Conservation (phyloP, 768 basidiomycete genomes). For the Mycena chlorophos region DNA sequence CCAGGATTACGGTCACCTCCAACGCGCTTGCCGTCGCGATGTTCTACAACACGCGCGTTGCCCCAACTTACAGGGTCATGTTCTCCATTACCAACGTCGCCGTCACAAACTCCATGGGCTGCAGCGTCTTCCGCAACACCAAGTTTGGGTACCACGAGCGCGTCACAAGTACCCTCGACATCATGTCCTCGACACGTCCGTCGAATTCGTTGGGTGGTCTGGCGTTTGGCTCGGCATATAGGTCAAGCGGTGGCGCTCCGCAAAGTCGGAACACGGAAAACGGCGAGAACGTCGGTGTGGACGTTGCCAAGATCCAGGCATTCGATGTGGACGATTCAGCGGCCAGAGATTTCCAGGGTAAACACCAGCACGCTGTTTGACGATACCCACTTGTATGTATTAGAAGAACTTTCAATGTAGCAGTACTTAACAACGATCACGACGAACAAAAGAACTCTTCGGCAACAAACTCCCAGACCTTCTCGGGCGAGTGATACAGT, state of each 20-base stretch:
- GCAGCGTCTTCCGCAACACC: slow-evolving; percentile 37
- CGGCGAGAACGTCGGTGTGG: background rate
- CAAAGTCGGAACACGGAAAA: background rate
- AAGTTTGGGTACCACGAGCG: slow-evolving; percentile 14
- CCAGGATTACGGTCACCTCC: slow-evolving; percentile 33
- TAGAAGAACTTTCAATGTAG: no score
- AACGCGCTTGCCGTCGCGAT: slow-evolving; percentile 32
- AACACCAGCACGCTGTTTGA: no score
- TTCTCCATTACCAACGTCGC: slow-evolving; percentile 31
- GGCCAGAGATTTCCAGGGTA: no score
- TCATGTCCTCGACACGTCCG: background rate
- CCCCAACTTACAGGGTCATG: slow-evolving; percentile 26
- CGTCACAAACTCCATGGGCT: slow-evolving; percentile 34
- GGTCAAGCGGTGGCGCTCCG: no score
- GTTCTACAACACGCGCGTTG: slow-evolving; percentile 19
- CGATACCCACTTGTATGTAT: no score
- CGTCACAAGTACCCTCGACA: slow-evolving; percentile 3
- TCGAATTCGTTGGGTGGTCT: no score
- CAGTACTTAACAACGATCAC: no score
- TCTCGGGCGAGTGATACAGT: slow-evolving; percentile 14
- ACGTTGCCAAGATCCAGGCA: background rate
- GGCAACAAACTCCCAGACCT: slow-evolving; percentile 19
- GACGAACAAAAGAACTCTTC: slow-evolving; percentile 15
- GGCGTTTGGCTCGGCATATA: no score
- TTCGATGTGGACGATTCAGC: no score